Evolutionary conservation across 257 asterid species (phyloP).

Genomic region (Anisodus acutangulus): DNA sequence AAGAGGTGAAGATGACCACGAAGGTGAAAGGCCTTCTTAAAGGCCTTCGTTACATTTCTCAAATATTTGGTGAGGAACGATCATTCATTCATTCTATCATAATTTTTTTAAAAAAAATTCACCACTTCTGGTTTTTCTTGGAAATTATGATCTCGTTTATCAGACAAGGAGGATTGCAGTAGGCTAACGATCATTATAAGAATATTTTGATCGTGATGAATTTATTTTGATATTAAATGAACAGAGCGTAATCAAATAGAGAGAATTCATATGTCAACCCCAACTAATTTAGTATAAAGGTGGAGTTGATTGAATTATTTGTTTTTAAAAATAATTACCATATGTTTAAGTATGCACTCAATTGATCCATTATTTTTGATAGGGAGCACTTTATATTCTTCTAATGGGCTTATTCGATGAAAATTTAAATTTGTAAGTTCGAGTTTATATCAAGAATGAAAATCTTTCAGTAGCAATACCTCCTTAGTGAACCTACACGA

Average conservation of each 20-base stretch:
- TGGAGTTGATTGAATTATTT: neutral
- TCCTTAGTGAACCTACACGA: neutral
- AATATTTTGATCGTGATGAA: neutral
- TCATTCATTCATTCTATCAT: neutral
- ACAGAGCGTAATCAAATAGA: neutral
- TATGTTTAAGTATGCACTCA: neutral
- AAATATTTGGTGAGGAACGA: conserved; percentile 70
- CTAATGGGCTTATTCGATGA: neutral
- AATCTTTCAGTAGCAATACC: neutral
- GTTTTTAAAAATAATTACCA: neutral
- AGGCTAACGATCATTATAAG: neutral
- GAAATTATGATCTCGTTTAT: neutral
- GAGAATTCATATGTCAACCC: neutral
- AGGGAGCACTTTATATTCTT: neutral
- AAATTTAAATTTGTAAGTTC: neutral
- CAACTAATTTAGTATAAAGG: neutral
- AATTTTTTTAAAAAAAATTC: neutral
- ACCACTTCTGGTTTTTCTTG: neutral
- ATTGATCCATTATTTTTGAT: neutral
- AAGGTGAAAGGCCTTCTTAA: conserved; percentile 91
- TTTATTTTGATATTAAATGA: neutral
- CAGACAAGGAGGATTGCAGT: neutral
- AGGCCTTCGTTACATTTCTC: conserved; percentile 95
- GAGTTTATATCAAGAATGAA: neutral
- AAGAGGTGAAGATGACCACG: conserved; percentile 49